A percentile compares a stretch with the other conserved stretches of the same genome.
phyloP scores from a whole-genome alignment of 2,329 filamentous ascomycete species.

The Alternaria viburni region DNA sequence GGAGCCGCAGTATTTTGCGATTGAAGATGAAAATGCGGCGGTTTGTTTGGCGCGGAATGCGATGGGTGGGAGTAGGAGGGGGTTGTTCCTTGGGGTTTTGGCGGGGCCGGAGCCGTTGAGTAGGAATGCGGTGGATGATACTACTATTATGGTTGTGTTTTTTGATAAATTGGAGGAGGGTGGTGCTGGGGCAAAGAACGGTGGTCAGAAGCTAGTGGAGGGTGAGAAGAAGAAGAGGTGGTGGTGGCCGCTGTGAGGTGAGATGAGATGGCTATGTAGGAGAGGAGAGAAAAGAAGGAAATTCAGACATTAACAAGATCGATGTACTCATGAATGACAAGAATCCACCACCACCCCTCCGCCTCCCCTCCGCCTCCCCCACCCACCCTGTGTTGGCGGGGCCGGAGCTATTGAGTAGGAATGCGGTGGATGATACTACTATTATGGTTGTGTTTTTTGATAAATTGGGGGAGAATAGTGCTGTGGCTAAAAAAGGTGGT shows the following conservation, averaged over 20 bases:
- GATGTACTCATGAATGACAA: too few species aligned
- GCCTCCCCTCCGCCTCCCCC: too few species aligned
- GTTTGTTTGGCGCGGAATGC: slow-evolving; percentile 61
- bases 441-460: slow-evolving; percentile 63
- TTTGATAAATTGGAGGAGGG: slow-evolving; percentile 51
- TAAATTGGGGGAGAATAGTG: too few species aligned
- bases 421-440: slow-evolving; percentile 59
- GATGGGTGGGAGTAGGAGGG: slow-evolving; percentile 56
- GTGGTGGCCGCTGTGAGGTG: background rate
- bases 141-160: slow-evolving; percentile 61
- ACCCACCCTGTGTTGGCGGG: slow-evolving; percentile 38
- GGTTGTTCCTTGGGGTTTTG: slow-evolving; percentile 50
- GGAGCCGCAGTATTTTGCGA: slow-evolving; percentile 53
- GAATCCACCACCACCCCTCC: too few species aligned
- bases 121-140: slow-evolving; percentile 57
- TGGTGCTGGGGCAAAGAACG: too few species aligned
- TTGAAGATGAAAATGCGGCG: slow-evolving; percentile 60
- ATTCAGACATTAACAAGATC: too few species aligned
- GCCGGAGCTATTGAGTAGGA: slow-evolving; percentile 41
- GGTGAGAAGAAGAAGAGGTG: slow-evolving; percentile 6
- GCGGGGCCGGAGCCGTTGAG: slow-evolving; percentile 41
- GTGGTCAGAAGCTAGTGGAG: too few species aligned
- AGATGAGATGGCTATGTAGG: too few species aligned
- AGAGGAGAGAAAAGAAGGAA: too few species aligned
- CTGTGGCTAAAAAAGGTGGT: too few species aligned